Evolutionary conservation across 169 alveolate species (phyloP).

Genomic region (Eimeria necatrix): DNA sequence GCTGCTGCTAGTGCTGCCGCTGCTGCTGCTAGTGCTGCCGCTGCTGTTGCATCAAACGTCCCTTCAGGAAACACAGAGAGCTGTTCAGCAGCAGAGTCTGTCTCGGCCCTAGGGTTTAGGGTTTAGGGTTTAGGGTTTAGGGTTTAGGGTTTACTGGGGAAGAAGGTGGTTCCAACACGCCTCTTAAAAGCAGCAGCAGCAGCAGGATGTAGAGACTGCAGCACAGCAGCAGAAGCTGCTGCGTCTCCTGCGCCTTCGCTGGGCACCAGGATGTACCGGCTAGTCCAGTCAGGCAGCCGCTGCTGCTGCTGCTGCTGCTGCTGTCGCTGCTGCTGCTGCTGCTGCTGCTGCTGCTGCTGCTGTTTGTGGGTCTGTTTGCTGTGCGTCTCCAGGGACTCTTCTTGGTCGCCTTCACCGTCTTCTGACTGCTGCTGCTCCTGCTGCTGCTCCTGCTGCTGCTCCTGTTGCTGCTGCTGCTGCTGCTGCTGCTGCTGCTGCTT

Average conservation of each 20-base stretch:
- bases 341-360: conserved; percentile 58
- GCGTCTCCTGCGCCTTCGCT: neutral
- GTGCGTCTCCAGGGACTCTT: neutral
- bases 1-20: conserved; percentile 39
- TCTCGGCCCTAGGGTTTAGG: conserved; percentile 7
- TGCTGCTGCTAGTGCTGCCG: conserved; percentile 29
- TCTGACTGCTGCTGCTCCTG: conserved; percentile 23
- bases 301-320: conserved; percentile 30
- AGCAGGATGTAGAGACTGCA: conserved; percentile 13
- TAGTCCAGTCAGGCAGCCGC: conserved; percentile 33
- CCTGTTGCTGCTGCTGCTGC: neutral
- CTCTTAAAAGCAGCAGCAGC: conserved; percentile 37
- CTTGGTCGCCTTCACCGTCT: neutral
- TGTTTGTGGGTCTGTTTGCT: neutral
- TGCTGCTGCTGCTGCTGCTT: neutral
- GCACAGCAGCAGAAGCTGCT: neutral
- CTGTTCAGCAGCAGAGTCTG: neutral
- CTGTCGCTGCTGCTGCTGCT: conserved; percentile 35
- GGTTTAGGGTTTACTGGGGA: conserved; percentile 46
- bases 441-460: neutral
- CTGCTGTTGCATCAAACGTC: conserved; percentile 6
- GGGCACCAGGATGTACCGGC: neutral
- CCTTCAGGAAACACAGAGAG: neutral
- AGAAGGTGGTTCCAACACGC: neutral
- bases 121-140: conserved; percentile 57